Percentiles rank a stretch among this genome's conserved stretches.
phyloP scores from a whole-genome alignment of 1,284 basidiomycete genomes.

The Takashimella tepidaria region DNA sequence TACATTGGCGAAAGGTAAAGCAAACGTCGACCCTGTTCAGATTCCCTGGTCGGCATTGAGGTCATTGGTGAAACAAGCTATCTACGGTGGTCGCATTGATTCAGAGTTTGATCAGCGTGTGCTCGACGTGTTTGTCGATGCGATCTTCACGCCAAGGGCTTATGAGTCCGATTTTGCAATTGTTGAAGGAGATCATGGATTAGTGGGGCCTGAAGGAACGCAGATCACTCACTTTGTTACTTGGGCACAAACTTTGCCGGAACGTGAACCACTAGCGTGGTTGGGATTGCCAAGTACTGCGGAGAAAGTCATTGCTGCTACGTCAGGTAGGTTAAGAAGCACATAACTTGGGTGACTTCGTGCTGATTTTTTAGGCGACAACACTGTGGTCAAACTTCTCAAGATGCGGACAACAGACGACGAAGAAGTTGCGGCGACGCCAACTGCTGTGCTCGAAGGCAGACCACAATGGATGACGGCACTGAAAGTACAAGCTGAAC shows the following conservation, averaged over 20 bases:
- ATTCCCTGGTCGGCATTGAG: conserved; percentile 92
- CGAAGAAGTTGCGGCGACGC: conserved; percentile 69
- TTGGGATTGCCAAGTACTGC: conserved; percentile 83
- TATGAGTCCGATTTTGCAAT: conserved; percentile 90
- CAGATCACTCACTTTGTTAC: conserved; percentile 80
- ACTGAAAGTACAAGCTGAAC: conserved; percentile 68
- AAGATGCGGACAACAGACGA: conserved; percentile 88
- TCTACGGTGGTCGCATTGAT: conserved; percentile 89
- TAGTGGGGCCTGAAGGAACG: conserved; percentile 80
- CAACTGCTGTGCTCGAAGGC: conserved; percentile 53
- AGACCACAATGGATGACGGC: conserved; percentile 91
- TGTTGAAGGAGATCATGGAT: conserved; percentile 57
- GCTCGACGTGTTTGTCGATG: conserved; percentile 85
- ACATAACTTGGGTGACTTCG: conserved; percentile 1
- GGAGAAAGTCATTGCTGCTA: conserved; percentile 81
- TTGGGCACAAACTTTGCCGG: conserved; percentile 81
- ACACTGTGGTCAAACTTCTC: conserved; percentile 73
- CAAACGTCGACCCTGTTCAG: conserved; percentile 80
- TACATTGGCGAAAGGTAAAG: conserved; percentile 70
- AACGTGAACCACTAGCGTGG: conserved; percentile 88
- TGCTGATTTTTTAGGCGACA: conserved; percentile 58
- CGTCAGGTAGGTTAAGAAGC: conserved; percentile 62
- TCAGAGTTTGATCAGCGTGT: conserved; percentile 89
- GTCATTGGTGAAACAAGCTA: conserved; percentile 85
- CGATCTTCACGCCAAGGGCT: conserved; percentile 74